Evolutionary conservation across 1,284 basidiomycete genomes (phyloP), one percentile per base, ranked within the genome.

Genomic region (Sphaerobolus stellatus): DNA sequence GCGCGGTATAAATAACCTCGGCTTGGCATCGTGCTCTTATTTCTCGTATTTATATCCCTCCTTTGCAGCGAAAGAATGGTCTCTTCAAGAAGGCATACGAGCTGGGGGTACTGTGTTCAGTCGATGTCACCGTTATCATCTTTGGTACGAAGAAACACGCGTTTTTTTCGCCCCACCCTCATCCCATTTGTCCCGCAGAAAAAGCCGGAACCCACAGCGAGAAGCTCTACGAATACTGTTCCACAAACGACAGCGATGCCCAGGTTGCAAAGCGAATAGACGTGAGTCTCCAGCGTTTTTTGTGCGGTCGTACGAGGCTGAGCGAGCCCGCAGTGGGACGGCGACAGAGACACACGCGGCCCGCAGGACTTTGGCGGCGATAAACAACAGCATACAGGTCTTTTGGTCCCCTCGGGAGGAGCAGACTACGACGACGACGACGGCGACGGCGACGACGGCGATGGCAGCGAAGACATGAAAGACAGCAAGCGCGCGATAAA

Each of bases 71-170:
- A 63, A 92, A 92, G 75, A 90, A 90, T 57, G 91, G 91, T 2
- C 81, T 94, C 53, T 92, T 94, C 83, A 93, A 93, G 70, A 93
- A 93, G 68, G 91, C 90, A 0, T 91, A 92, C 69, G 91, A 93
- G 71, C 84, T 93, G 44, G 90, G 90, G 30, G 90, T 93, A 3
- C 72, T 88, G 50, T 87, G 84, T 64, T 81, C 80, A 27, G 84
- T 85, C 54, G 83, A 87, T 59, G 80, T 88, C 38, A 84, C 83
- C 5, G 81, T 88, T 59, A 83, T 88, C 60, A 82, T 87, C 53
- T 86, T 87, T 61, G 81, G 81, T 75, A 54, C 41, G 71, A 61
- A 11, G 13, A 36, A 11, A 16, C 34, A n/a, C 22, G 28, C 33
- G 49, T 43, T 43, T 43, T 7, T 43, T 56, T 47, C 52, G 52